Evolutionary conservation across 352 stramenopile genomes (phyloP).

Genomic region (Phytophthora chlamydospora): DNA sequence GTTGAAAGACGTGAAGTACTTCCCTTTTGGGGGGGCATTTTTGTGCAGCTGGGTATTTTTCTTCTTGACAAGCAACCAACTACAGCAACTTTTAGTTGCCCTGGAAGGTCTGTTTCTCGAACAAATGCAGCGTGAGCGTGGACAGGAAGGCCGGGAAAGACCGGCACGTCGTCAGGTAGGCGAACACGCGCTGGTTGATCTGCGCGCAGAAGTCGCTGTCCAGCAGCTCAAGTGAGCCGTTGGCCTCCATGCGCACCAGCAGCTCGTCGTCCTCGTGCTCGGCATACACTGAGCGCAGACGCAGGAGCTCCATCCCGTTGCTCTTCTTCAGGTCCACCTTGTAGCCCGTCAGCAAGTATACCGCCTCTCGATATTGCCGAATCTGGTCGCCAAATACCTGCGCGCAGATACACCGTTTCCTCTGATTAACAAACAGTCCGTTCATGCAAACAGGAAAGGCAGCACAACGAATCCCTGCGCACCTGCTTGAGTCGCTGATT

Average conservation of each 20-base stretch:
- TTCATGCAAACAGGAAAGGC: neutral
- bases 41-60: conserved; percentile 18
- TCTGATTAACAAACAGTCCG: neutral
- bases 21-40: neutral
- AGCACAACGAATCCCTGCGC: neutral
- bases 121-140: conserved; percentile 88
- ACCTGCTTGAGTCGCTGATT: conserved; percentile 90
- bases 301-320: conserved; percentile 77
- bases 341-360: conserved; percentile 90
- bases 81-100: conserved; percentile 43
- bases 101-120: conserved; percentile 92
- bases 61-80: no score
- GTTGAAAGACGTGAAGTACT: no score
- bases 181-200: conserved; percentile 53
- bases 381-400: conserved; percentile 90
- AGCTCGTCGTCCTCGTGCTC: conserved; percentile 87
- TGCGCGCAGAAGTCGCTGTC: conserved; percentile 78
- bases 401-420: neutral
- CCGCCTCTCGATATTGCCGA: conserved; percentile 87
- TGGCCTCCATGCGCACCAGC: conserved; percentile 83
- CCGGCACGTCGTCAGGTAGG: conserved; percentile 63
- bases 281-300: conserved; percentile 82
- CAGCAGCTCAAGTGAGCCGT: conserved; percentile 79
- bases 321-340: conserved; percentile 89
- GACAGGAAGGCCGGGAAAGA: conserved; percentile 91